Evolutionary conservation across 1,284 basidiomycete species (phyloP), one percentile per base, ranked within the genome.

Genomic region (Apiotrichum mycotoxinovorans): DNA sequence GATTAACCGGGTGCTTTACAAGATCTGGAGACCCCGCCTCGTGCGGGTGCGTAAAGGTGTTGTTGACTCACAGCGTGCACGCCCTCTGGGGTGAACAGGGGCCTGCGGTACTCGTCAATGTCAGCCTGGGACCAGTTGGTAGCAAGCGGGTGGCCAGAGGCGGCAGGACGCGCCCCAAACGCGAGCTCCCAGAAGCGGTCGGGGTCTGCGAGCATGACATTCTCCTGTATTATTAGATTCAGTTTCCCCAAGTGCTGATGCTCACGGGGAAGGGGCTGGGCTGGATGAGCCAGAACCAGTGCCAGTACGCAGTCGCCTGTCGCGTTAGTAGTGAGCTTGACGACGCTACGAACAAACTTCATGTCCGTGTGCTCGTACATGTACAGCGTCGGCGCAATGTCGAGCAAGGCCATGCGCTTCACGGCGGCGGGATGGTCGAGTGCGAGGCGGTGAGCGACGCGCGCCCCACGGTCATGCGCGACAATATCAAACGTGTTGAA

Each of bases 251-350:
- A 12, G 30, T 30, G 30, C 12, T 5, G 30, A 51, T 51, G 47
- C 63, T 45, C 55, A 76, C 77, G 0, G 75, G 68, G 59, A 11
- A 73, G 72, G 8, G 61, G 44, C 22, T n/a, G 4, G 70, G 66
- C 54, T 77, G 75, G 41, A 73, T 70, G 26, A 75, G 65, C 71
- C 76, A 76, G 67, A 78, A 79, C 77, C 77, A 79, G 64, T 71
- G 70, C 70, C 77, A 71, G 51, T 70, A 70, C 3, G 57, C 63
- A 5, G 30, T 30, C 30, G 30, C 30, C 30, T 30, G 54, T n/a
- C 30, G 30, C 30, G 30, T 30, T 12, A 30, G 30, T 12, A 30
- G 12, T 30, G 7, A 5, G 30, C 30, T 30, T 30, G 30, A n/a
- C n/a, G n/a, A n/a, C n/a, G n/a, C n/a, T n/a, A n/a, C 62, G 66